Conservation (phyloP, 805 yeast genomes). For the Kuraishia molischiana region DNA sequence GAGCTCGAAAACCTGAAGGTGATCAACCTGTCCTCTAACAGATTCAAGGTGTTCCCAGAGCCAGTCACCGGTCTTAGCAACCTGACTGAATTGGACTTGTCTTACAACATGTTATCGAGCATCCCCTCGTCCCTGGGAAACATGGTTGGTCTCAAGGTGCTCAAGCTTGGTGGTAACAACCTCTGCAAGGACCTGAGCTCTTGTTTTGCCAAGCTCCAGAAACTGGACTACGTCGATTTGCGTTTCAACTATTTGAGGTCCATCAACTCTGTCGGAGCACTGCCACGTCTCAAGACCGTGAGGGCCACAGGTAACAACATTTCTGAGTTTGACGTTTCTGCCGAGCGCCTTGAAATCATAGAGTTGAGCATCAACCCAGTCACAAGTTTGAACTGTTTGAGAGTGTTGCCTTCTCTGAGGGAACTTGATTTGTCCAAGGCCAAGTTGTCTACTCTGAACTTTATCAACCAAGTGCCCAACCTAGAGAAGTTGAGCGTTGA, state of each 20-base stretch:
- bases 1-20: slow-evolving; percentile 42
- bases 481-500: slow-evolving; percentile 70
- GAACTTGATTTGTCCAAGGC: slow-evolving; percentile 75
- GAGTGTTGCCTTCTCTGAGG: slow-evolving; percentile 48
- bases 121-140: slow-evolving; percentile 56
- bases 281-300: slow-evolving; percentile 60
- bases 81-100: slow-evolving; percentile 62
- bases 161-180: slow-evolving; percentile 69
- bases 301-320: slow-evolving; percentile 70
- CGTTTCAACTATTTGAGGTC: slow-evolving; percentile 56
- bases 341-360: slow-evolving; percentile 55
- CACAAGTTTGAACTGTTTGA: slow-evolving; percentile 51
- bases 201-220: slow-evolving; percentile 39
- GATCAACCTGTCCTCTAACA: slow-evolving; percentile 75
- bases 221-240: slow-evolving; percentile 65
- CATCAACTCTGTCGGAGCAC: slow-evolving; percentile 43
- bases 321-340: slow-evolving; percentile 54
- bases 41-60: slow-evolving; percentile 53
- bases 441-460: slow-evolving; percentile 61
- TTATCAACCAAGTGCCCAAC: slow-evolving; percentile 51
- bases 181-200: slow-evolving; percentile 42
- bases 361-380: slow-evolving; percentile 80
- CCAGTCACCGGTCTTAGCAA: slow-evolving; percentile 49
- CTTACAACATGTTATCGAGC: slow-evolving; percentile 60
- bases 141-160: slow-evolving; percentile 50